Evolutionary conservation across 805 yeast genomes (phyloP).

Genomic region (Saccharomycopsis babjevae): DNA sequence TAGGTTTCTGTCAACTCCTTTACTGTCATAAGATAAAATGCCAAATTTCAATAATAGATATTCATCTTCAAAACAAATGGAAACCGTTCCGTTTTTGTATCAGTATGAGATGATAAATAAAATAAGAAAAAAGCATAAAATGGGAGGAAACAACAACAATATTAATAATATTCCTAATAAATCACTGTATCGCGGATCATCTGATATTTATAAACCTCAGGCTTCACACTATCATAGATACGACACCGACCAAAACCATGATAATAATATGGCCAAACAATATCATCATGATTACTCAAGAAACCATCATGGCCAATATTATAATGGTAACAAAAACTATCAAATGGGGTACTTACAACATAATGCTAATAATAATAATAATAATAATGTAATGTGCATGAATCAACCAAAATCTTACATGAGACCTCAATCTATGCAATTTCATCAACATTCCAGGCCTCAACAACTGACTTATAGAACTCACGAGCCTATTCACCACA

Average conservation of each 20-base stretch:
- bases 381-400: background rate
- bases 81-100: background rate
- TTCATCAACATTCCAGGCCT: background rate
- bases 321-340: background rate
- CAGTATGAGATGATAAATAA: background rate
- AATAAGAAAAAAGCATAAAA: background rate
- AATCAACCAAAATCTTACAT: background rate
- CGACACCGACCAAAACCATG: background rate
- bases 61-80: background rate
- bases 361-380: background rate
- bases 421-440: background rate
- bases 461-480: background rate
- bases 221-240: background rate
- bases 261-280: background rate
- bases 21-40: background rate
- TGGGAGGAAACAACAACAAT: background rate
- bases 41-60: background rate
- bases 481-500: background rate
- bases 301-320: background rate
- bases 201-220: background rate
- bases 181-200: background rate
- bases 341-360: background rate
- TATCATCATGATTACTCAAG: background rate
- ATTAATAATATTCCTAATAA: background rate
- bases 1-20: background rate